Evolutionary conservation across 306 rosid genomes (phyloP), one percentile per base, ranked within the genome.

Genomic region (Delonix regia): DNA sequence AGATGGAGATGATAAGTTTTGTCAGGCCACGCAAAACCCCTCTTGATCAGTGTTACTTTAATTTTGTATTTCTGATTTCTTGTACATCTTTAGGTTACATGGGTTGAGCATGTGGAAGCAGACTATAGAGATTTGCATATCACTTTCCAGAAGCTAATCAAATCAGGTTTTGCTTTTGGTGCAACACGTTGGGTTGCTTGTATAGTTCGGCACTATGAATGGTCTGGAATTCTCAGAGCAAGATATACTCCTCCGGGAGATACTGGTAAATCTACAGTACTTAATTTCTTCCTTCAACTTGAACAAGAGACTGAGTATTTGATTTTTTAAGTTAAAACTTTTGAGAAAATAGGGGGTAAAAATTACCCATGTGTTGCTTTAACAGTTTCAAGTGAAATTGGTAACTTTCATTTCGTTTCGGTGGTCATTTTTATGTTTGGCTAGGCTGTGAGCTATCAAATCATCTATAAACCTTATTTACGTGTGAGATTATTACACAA

Each of bases 61-160:
- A 6, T 5, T 48, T 11, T 51, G 19, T 15, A 6, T 4, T 49
- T 63, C 7, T 82, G 7, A 25, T 64, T 77, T 47, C 6, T 22
- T 73, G 64, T 14, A 10, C 12, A 42, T 33, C 4, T 1, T 39
- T 53, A 76, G 96, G 84, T 91, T 60, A 80, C 39, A 68, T 91
- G 96, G 96, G 84, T 91, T 5, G 92, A 91, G 84, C 90, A 89
- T 76, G 86, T 69, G 59, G 87, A 84, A 81, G 88, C 71, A 30
- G 90, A 91, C 21, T 42, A 79, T 24, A 74, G 76, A 53, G 47
- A 47, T 39, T 36, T 86, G 81, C 80, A 62, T 66, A 9, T 9
- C 1, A 34, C 61, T 28, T 87, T 81, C 59, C 14, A 24, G 75
- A 79, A 64, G 1, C n/a, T 86, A 53, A 82, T 89, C 4, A 44